Percentiles rank a stretch among this genome's conserved stretches.
Conservation (phyloP, 306 rosid species). For the Echinosophora koreensis region DNA sequence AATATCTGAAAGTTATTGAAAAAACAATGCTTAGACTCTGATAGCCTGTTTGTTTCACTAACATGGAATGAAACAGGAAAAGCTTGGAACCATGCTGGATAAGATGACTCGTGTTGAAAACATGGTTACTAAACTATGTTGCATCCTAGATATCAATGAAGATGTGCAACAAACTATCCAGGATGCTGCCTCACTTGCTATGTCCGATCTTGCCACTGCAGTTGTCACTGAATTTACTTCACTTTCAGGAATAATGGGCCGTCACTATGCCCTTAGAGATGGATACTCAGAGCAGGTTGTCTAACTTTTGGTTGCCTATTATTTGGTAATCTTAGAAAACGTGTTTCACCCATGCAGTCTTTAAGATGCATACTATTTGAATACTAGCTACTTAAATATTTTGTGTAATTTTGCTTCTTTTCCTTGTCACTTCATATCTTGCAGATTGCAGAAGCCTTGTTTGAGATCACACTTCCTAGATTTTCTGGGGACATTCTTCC, state of each 20-base stretch:
- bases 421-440: constrained; percentile 34
- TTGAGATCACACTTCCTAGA: constrained; percentile 94
- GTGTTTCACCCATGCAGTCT: no score
- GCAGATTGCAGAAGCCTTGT: constrained; percentile 86
- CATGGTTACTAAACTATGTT: constrained; percentile 63
- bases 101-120: constrained; percentile 79
- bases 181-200: constrained; percentile 93
- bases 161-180: constrained; percentile 55
- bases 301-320: constrained; percentile 39
- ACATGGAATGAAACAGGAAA: constrained; percentile 70
- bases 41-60: constrained; percentile 42
- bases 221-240: constrained; percentile 97
- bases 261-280: constrained; percentile 92
- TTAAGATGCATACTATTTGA: constrained; percentile 7
- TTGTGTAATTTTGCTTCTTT: constrained; percentile 34
- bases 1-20: constrained; percentile 25
- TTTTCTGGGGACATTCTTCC: constrained; percentile 94
- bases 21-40: constrained; percentile 33
- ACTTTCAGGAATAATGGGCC: constrained; percentile 94
- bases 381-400: constrained; percentile 23
- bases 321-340: no score
- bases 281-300: constrained; percentile 91
- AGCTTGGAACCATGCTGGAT: constrained; percentile 95
- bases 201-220: constrained; percentile 96
- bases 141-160: constrained; percentile 61